Percentiles rank a stretch among this genome's conserved stretches.
Evolutionary conservation across 1,139 yeast genomes (phyloP).

Genomic region (Kodamaea fungicola): DNA sequence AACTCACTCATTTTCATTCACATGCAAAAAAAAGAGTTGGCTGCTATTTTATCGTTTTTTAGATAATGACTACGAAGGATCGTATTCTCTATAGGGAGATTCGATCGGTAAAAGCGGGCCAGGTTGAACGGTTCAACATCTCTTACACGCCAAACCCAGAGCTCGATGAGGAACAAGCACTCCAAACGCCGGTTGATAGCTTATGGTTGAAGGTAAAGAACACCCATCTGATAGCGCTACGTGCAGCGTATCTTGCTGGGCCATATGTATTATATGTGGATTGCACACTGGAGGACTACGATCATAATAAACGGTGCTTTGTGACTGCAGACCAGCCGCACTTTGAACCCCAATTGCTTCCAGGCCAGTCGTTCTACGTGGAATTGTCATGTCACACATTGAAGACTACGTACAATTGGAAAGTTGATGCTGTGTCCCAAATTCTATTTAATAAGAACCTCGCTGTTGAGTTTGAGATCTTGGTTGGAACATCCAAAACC

Average conservation of each 20-base stretch:
- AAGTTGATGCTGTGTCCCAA: conserved; percentile 82
- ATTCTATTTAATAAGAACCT: conserved; percentile 72
- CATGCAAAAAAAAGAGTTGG: conserved; percentile 2
- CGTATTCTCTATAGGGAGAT: conserved; percentile 31
- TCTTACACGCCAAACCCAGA: conserved; percentile 24
- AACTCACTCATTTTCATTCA: conserved; percentile 3
- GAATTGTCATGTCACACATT: conserved; percentile 22
- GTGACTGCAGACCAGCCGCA: conserved; percentile 67
- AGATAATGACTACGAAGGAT: conserved; percentile 11
- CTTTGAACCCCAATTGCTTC: conserved; percentile 60
- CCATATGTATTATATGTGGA: conserved; percentile 89
- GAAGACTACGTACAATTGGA: conserved; percentile 57
- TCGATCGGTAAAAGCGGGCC: conserved; percentile 36
- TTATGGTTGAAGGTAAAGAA: conserved; percentile 70
- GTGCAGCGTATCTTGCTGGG: conserved; percentile 89
- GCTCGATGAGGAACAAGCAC: not conserved
- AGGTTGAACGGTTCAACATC: conserved; percentile 34
- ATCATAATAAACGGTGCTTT: conserved; percentile 49
- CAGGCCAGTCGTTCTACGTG: conserved; percentile 24
- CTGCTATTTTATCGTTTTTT: not conserved
- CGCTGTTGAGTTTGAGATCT: conserved; percentile 65
- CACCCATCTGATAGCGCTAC: conserved; percentile 64
- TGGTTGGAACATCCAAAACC: conserved; percentile 51
- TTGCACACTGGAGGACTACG: conserved; percentile 62
- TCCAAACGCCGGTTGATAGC: conserved; percentile 16